Evolutionary conservation across 345 rosid species (phyloP), one percentile per base, ranked within the genome.

Genomic region (Euphorbia peplus): DNA sequence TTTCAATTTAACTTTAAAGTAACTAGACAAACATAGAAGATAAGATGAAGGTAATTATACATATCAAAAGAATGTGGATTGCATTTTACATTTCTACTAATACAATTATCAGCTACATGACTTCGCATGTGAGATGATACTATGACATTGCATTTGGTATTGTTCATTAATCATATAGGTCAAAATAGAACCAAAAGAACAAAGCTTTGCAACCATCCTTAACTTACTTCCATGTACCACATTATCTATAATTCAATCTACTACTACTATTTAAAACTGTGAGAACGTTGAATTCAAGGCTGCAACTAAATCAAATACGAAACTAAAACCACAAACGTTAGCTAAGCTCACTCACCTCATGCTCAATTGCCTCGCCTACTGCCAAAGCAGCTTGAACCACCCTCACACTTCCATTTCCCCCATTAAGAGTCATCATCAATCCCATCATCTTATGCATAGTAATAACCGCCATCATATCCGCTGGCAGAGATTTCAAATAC

Each of bases 401-500:
- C 66, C 83, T 83, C 73, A 88, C 83, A 69, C 73, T 78, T 32
- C 96, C 96, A 74, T 63, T 75, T 11, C 88, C 88, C 60, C 84
- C 90, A 64, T 71, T 66, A 57, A 67, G 65, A 10, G 92, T 83
- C 96, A 95, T 83, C 85, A 95, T 71, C 78, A 95, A 61, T 41
- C 86, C 92, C 90, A 95, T 84, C 83, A 95, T 67, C 83, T 87
- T 91, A 75, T 91, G 96, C 99, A 95, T 95, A 1, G 95, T 85
- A 66, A 95, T 90, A 63, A 88, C 92, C 2, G 99, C 96, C 97
- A 95, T 90, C 93, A 79, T 90, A 79, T 87, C 95, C 0, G 97
- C 87, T 0, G 93, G 89, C 74, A 95, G 78, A 67, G 72, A 78
- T 67, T 79, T 77, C 22, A 90, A 82, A 73, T 80, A 85, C 0